Base-by-base conservation (phyloP, 2,329 filamentous ascomycete genomes). In the Pestalotiopsis sp. region DNA sequence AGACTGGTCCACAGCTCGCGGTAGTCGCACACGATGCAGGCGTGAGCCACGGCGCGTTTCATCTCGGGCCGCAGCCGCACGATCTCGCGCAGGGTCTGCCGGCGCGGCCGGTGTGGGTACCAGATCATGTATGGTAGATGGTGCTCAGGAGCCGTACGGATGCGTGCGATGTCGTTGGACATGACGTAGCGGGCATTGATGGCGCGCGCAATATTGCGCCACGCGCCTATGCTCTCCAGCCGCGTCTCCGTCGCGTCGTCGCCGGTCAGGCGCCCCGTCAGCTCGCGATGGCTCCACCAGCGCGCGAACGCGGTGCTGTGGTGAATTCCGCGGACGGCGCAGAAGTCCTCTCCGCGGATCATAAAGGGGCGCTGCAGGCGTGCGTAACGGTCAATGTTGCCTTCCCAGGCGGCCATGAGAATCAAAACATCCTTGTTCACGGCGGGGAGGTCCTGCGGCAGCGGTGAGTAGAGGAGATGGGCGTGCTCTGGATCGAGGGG, bases 341-440 rank as follows among this genome's bases (percentile, higher is more conserved):
- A 78, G 9, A 31, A 12, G 2, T 71, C 7, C 67, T 83, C 80
- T 5, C 69, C 36, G 7, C 62, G 1, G 3, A 80, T 39, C 57
- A 72, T 39, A 3, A 61, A 49, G 3, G 78, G 80, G 11, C 79
- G 72, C 17, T 74, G 72, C 0, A 84, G 73, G 0, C 81, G 77
- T 0, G 67, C 25, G 56, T 83, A 84, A 3, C 81, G 78, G 59
- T 84, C 81, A 5, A 83, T 69, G 23, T 84, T 76, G 2, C 82
- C 81, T 0, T 75, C 68, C 25, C 78, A 83, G 0, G 81, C 81
- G 0, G 82, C 80, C 65, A 79, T 75, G 4, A 75, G 70, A 13
- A 83, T 81, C 1, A 83, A 73, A 0, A 81, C 41, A 58, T 81
- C 77, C 63, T 84, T 84, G 41, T 82, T 74, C 3, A 78, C 69